Evolutionary conservation across 768 basidiomycete species (phyloP), one percentile per base, ranked within the genome.

Genomic region (Lactarius evosmus): DNA sequence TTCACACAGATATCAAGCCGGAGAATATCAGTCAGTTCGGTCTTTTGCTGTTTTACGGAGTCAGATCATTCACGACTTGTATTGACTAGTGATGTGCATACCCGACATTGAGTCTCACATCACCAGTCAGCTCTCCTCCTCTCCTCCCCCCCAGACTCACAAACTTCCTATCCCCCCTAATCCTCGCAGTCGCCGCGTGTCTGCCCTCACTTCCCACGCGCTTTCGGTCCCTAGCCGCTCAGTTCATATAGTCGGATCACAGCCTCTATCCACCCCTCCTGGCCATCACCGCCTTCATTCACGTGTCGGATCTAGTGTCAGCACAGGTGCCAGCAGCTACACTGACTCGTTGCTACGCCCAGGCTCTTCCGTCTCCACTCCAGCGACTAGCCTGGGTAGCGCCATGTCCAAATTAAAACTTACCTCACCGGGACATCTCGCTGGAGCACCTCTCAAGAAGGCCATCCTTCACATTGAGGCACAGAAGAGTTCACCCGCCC

Each of bases 1-100:
- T 95, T 30, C 95, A 97, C 72, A 97, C 95, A 25, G 90, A 92
- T 69, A 88, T 95, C 63, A 95, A 97, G 75, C 95, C 94, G 60
- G 95, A 97, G 80, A 97, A 97, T 72, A 93, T 97, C 64, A 78
- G 94, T 95, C 72, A 80, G 93, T 80, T 14, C 69, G 69, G 27
- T 56, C 22, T n/a, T 56, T 51, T 44, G 38, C 30, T 29, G n/a
- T 44, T 25, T 34, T 27, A 9, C 16, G 8, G 9, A 0, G 4
- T 41, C 46, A 36, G 27, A n/a, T 29, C 19, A n/a, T 33, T 56
- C 29, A 29, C 22, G 11, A 11, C 38, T 1, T 36, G 11, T 33
- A 22, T 25, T 17, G 5, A 51, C 61, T 76, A 92, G 89, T 92
- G 75, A 89, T 92, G 66, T 84, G 87, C 57, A 90, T 92, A 67